Conservation (phyloP, 352 stramenopile genomes). For the Phytopythium sindhum region DNA sequence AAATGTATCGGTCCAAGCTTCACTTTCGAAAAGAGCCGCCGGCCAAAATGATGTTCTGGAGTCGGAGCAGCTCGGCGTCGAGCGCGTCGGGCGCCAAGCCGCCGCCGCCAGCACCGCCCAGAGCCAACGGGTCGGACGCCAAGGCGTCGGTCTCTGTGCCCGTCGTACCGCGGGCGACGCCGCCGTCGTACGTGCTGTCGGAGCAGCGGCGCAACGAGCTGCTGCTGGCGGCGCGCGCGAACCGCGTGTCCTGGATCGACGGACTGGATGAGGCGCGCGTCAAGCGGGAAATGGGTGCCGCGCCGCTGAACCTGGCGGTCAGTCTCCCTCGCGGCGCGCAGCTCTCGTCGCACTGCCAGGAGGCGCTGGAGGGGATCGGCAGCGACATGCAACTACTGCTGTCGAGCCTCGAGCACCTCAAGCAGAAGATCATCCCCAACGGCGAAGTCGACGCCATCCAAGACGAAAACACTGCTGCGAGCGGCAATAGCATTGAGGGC, state of each 20-base stretch:
- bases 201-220: slow-evolving; percentile 71
- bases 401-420: slow-evolving; percentile 34
- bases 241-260: slow-evolving; percentile 72
- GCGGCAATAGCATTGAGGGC: background rate
- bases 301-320: slow-evolving; percentile 1
- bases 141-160: too few species aligned
- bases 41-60: slow-evolving; percentile 8
- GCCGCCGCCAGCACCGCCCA: background rate
- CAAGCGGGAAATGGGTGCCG: background rate
- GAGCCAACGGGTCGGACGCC: background rate
- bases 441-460: background rate
- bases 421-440: slow-evolving; percentile 35
- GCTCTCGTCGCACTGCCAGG: slow-evolving; percentile 29
- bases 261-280: slow-evolving; percentile 24
- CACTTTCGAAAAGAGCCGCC: background rate
- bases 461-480: background rate
- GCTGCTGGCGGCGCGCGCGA: slow-evolving; percentile 63
- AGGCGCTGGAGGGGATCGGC: slow-evolving; percentile 42
- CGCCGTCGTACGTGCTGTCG: slow-evolving; percentile 53
- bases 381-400: slow-evolving; percentile 35
- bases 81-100: background rate
- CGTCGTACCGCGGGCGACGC: slow-evolving; percentile 6
- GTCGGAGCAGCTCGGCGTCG: slow-evolving; percentile 1
- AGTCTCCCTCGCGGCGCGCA: background rate
- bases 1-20: too few species aligned